Conservation (phyloP, 2,329 filamentous ascomycete genomes). For the Fusarium drepaniforme region DNA sequence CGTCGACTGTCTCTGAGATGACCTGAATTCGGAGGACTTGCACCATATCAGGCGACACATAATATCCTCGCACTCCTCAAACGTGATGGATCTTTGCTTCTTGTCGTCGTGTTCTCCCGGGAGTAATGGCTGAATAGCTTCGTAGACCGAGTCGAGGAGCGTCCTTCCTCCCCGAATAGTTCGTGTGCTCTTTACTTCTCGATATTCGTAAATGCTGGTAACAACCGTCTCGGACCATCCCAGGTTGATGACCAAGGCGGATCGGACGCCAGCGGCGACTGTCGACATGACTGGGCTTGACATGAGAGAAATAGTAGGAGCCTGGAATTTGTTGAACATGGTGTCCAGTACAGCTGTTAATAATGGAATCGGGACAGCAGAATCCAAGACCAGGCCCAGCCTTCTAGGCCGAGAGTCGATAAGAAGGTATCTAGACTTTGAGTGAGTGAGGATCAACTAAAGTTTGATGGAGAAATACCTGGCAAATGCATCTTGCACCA, state of each 20-base stretch:
- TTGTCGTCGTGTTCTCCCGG: conserved; percentile 48
- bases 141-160: conserved; percentile 77
- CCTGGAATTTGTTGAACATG: conserved; percentile 84
- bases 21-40: conserved; percentile 48
- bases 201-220: conserved; percentile 90
- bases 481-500: conserved; percentile 83
- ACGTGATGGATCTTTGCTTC: conserved; percentile 63
- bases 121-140: conserved; percentile 61
- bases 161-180: conserved; percentile 81
- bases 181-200: conserved; percentile 78
- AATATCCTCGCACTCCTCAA: conserved; percentile 87
- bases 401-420: conserved; percentile 83
- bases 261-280: conserved; percentile 84
- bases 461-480: conserved; percentile 64
- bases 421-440: conserved; percentile 65
- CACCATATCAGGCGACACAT: conserved; percentile 85
- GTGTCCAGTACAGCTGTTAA: conserved; percentile 82
- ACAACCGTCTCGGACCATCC: conserved; percentile 93
- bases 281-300: conserved; percentile 80
- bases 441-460: conserved; percentile 22
- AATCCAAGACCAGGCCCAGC: conserved; percentile 81
- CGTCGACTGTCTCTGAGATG: conserved; percentile 53
- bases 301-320: conserved; percentile 84
- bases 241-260: conserved; percentile 88
- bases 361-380: conserved; percentile 81